Percentiles rank a stretch among this genome's conserved stretches.
Conservation (phyloP, 2,329 filamentous ascomycete genomes). For the Amphichorda felina region DNA sequence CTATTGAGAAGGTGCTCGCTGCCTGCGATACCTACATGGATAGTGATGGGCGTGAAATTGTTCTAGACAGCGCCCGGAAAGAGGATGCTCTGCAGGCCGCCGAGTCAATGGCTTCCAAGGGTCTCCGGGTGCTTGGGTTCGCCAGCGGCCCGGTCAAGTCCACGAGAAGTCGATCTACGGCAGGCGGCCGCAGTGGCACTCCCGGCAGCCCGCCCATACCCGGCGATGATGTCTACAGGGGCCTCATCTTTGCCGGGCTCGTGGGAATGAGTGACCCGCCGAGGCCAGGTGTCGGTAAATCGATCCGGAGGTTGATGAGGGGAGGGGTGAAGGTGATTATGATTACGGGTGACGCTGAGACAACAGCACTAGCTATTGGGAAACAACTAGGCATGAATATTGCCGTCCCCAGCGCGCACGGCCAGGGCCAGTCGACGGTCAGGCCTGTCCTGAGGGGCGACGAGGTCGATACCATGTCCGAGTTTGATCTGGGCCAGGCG, state of each 20-base stretch:
- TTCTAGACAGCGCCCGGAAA: constrained; percentile 65
- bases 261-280: constrained; percentile 98
- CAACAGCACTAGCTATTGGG: constrained; percentile 87
- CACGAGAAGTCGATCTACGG: constrained; percentile 25
- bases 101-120: constrained; percentile 77
- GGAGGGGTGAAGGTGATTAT: constrained; percentile 96
- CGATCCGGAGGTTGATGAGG: constrained; percentile 81
- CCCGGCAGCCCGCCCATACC: constrained; percentile 24
- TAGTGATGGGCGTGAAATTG: constrained; percentile 73
- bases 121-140: constrained; percentile 83
- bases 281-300: constrained; percentile 75
- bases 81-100: constrained; percentile 69
- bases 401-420: constrained; percentile 37
- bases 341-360: constrained; percentile 96
- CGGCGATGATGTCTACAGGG: constrained; percentile 65
- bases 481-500: constrained; percentile 69
- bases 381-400: constrained; percentile 92
- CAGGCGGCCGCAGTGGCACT: constrained; percentile 40
- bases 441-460: constrained; percentile 74
- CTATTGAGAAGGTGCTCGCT: constrained; percentile 74
- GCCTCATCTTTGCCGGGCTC: constrained; percentile 79
- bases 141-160: constrained; percentile 64
- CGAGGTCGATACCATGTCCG: constrained; percentile 86
- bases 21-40: constrained; percentile 88
- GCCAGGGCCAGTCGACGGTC: constrained; percentile 44